Conservation (phyloP, 2,329 filamentous ascomycete genomes). For the Onygenales sp. region DNA sequence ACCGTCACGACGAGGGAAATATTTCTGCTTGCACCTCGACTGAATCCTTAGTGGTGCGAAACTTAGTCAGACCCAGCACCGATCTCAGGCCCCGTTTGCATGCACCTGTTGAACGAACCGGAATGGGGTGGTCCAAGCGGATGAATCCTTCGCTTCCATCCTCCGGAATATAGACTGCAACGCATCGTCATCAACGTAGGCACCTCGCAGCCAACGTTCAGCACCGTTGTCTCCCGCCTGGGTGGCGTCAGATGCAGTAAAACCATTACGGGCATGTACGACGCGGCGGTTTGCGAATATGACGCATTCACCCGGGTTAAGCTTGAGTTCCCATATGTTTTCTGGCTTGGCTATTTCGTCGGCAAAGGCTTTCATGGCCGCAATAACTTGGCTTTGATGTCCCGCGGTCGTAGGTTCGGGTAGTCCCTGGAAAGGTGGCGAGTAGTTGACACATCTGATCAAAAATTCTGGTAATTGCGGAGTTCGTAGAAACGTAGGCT, state of each 20-base stretch:
- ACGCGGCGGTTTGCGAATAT: slow-evolving; percentile 85
- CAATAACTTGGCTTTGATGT: slow-evolving; percentile 9
- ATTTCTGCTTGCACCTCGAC: too few relatives aligned
- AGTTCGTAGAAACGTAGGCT: neutral
- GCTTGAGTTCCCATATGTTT: slow-evolving; percentile 59
- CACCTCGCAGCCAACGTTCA: slow-evolving; percentile 72
- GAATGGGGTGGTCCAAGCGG: slow-evolving; percentile 5
- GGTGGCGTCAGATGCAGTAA: slow-evolving; percentile 41
- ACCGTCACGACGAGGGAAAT: too few relatives aligned
- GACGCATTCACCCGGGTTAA: slow-evolving; percentile 76
- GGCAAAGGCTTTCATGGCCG: slow-evolving; percentile 52
- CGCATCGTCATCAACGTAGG: slow-evolving; percentile 66
- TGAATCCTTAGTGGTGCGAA: too few relatives aligned
- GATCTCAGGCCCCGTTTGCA: neutral
- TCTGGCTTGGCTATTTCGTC: slow-evolving; percentile 46
- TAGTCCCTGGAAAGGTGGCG: slow-evolving; percentile 67
- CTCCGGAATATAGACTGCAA: slow-evolving; percentile 42
- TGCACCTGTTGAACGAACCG: neutral
- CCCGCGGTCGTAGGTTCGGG: slow-evolving; percentile 21
- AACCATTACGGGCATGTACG: slow-evolving; percentile 72
- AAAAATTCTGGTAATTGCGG: too few relatives aligned
- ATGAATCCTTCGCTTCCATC: slow-evolving; percentile 17
- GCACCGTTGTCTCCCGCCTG: slow-evolving; percentile 40
- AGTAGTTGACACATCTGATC: slow-evolving; percentile 50
- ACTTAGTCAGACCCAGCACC: too few relatives aligned